Conservation (phyloP, 257 asterid species). For the Scutellaria baicalensis region DNA sequence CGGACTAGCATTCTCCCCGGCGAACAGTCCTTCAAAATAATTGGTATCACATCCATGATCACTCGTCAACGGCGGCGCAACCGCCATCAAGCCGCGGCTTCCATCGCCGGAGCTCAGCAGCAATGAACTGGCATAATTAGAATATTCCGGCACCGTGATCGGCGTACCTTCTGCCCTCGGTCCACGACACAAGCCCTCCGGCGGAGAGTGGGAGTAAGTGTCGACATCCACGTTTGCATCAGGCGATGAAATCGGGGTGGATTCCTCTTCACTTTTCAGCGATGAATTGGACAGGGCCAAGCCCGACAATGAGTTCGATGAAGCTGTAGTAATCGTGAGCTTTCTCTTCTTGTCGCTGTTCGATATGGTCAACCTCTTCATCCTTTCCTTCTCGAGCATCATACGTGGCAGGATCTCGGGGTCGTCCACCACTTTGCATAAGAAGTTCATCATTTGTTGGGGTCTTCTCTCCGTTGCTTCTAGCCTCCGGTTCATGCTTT, state of each 20-base stretch:
- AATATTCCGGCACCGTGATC: conserved; percentile 8
- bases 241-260: conserved; percentile 35
- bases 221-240: conserved; percentile 23
- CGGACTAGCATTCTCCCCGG: conserved; percentile 25
- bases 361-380: background rate
- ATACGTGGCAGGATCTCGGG: conserved; percentile 59
- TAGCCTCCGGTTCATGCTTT: conserved; percentile 60
- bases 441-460: conserved; percentile 76
- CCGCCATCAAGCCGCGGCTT: conserved; percentile 8
- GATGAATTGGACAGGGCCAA: conserved; percentile 29
- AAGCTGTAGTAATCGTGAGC: conserved; percentile 21
- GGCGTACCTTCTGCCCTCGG: conserved; percentile 12
- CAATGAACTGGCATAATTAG: conserved; percentile 10
- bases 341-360: conserved; percentile 38
- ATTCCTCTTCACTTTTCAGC: conserved; percentile 49
- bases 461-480: conserved; percentile 93
- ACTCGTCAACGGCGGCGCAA: conserved; percentile 3
- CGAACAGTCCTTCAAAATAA: conserved; percentile 21
- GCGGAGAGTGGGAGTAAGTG: too few species aligned
- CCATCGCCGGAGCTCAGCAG: conserved; percentile 17
- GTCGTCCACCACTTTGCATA: conserved; percentile 62
- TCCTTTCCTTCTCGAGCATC: conserved; percentile 47
- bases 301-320: conserved; percentile 43
- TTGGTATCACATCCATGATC: conserved; percentile 10
- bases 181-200: conserved; percentile 24